Conservation (phyloP, 768 basidiomycete genomes). For the Panus rudis region DNA sequence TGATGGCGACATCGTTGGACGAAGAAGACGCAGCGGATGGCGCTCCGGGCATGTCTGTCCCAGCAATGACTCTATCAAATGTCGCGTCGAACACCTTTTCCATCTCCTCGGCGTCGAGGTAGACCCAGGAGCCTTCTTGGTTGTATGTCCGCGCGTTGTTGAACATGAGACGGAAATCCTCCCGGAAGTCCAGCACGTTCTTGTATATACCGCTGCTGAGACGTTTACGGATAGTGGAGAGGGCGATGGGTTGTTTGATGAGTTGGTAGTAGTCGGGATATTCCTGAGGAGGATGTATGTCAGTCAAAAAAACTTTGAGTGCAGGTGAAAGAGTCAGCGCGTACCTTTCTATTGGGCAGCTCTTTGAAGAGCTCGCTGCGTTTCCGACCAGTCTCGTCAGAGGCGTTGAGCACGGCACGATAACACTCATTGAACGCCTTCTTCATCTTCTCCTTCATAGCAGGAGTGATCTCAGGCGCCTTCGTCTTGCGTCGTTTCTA, state of each 20-base stretch:
- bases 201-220: constrained; percentile 63
- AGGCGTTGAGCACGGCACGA: constrained; percentile 64
- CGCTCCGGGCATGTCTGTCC: constrained; percentile 72
- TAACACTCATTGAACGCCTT: constrained; percentile 73
- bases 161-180: constrained; percentile 90
- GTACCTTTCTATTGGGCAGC: constrained; percentile 70
- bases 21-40: constrained; percentile 36
- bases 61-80: constrained; percentile 56
- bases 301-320: constrained; percentile 11
- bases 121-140: constrained; percentile 92
- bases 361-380: constrained; percentile 86
- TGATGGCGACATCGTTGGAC: constrained; percentile 52
- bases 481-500: constrained; percentile 87
- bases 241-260: constrained; percentile 82
- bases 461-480: constrained; percentile 46
- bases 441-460: constrained; percentile 72
- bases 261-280: constrained; percentile 92
- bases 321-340: constrained; percentile 13
- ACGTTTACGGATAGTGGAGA: constrained; percentile 81
- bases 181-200: constrained; percentile 59
- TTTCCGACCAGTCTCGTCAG: constrained; percentile 67
- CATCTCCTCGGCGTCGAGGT: constrained; percentile 91
- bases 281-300: constrained; percentile 37
- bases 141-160: constrained; percentile 92
- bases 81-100: constrained; percentile 77